Evolutionary conservation across 2,329 filamentous ascomycete species (phyloP), one percentile per base, ranked within the genome.

Genomic region (Fusarium protoensiforme): DNA sequence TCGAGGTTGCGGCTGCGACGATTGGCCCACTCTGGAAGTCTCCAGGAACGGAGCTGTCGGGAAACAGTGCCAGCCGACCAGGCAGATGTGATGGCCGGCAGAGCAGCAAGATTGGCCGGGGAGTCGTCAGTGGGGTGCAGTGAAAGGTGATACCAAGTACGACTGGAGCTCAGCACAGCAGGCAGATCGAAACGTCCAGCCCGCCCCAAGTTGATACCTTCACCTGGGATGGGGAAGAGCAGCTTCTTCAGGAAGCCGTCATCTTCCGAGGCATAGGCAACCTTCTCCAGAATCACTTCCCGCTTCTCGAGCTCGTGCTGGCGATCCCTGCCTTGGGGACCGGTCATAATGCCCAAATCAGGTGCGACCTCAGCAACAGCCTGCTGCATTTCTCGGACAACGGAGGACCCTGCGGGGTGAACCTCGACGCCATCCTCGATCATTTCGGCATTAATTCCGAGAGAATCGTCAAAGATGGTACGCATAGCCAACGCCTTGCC

Each of bases 391-490:
- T 98, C 95, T 39, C 93, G 92, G 16, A 96, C 81, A 11, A 98
- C 92, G 0, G 96, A 97, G 66, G 92, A 92, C n/a, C 93, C 93
- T 2, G 91, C 91, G 0, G 92, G 77, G 1, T 88, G 84, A 3
- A 97, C 88, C n/a, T 93, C 89, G 1, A 99, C 89, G 11, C 96
- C 96, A 75, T 99, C 96, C 71, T 96, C 92, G 78, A 96, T 97
- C 95, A 99, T 98, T 85, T 99, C 96, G 0, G 93, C 89, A 77
- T 98, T 98, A 84, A 99, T 98, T 60, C 96, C 96, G 22, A 92
- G 86, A n/a, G 87, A 90, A 77, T 98, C 96, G 75, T 99, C 96
- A 77, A 99, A 99, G 38, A 98, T 90, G 16, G 94, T 94, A 41
- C 94, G 93, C 85, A 99, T 91, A 14, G 94, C 91, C n/a, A 97